Percentiles rank a stretch among this genome's conserved stretches.
phyloP scores from a whole-genome alignment of 177 flowering plant genomes.

The Telopea speciosissima region DNA sequence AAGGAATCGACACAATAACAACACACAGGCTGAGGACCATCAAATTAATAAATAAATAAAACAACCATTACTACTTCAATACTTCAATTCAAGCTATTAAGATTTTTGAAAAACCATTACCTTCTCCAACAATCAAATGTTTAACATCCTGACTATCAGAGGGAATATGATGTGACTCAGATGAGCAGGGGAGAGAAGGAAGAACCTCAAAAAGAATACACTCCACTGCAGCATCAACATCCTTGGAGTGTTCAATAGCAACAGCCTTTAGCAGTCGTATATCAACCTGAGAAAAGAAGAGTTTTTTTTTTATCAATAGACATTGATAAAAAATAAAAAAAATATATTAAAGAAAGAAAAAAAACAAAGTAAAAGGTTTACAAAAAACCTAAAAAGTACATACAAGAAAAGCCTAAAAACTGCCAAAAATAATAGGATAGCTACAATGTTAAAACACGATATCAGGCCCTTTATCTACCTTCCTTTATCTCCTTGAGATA shows the following conservation, averaged over 20 bases:
- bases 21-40: not conserved
- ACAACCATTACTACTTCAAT: not conserved
- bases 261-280: conserved; percentile 60
- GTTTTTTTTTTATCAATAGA: not conserved
- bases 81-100: not conserved
- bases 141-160: not conserved
- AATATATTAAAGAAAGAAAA: too few species aligned
- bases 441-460: too few species aligned
- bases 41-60: not conserved
- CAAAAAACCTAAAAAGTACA: too few species aligned
- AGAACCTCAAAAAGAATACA: conserved; percentile 47
- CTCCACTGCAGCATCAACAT: conserved; percentile 58
- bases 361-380: not conserved
- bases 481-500: too few species aligned
- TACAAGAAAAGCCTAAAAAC: not conserved
- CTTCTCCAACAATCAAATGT: conserved; percentile 8
- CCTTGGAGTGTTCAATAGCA: conserved; percentile 61
- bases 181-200: conserved; percentile 18
- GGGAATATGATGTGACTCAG: not conserved
- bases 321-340: too few species aligned
- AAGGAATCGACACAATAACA: not conserved
- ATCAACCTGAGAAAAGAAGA: conserved; percentile 44
- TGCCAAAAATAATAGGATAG: too few species aligned
- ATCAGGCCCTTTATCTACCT: too few species aligned
- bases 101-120: conserved; percentile 12